Base-by-base conservation (phyloP, 345 rosid genomes). In the Syzygium aqueum region DNA sequence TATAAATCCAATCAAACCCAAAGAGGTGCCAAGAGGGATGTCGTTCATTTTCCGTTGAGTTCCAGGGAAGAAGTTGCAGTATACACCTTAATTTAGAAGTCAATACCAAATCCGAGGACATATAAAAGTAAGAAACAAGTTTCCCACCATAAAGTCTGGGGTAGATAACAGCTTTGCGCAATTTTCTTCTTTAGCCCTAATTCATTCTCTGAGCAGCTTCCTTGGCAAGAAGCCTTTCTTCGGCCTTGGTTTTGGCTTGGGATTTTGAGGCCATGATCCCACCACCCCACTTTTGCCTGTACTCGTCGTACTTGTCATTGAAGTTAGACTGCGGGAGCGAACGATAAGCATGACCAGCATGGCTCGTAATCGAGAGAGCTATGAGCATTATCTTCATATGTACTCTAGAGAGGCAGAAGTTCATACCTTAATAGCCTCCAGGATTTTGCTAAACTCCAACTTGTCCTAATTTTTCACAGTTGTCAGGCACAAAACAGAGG, bases 261-360 rank as follows among this genome's bases (percentile, higher is more conserved):
- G 98, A 95, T 88, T 95, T 96, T 40, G 96, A 92, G 7, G 97
- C 98, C 98, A 95, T 94, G 52, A 95, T 92, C 2, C 97, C 96
- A 30, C 98, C 96, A 7, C 97, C 96, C 96, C 97, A 96, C 90
- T 91, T 96, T 92, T 95, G 94, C 27, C 95, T 90, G 88, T 92
- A 88, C 91, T 94, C 96, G 0, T 95, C 95, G 9, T 87, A 94
- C 87, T 95, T 96, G 91, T 93, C 96, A 3, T 93, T 93, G 56
- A 95, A 95, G 89, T 94, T 93, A 51, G 95, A 96, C 94, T 96
- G 88, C 3, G 3, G 67, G 43, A 28, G 52, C 11, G 59, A 14
- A 52, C 17, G 11, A 82, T 3, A 40, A 50, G 30, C 40, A 23
- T 28, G 40, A 65, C n/a, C 21, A 4, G 46, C 40, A 51, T 53